Conservation (phyloP, 768 basidiomycete species). For the Naganishia onofrii region DNA sequence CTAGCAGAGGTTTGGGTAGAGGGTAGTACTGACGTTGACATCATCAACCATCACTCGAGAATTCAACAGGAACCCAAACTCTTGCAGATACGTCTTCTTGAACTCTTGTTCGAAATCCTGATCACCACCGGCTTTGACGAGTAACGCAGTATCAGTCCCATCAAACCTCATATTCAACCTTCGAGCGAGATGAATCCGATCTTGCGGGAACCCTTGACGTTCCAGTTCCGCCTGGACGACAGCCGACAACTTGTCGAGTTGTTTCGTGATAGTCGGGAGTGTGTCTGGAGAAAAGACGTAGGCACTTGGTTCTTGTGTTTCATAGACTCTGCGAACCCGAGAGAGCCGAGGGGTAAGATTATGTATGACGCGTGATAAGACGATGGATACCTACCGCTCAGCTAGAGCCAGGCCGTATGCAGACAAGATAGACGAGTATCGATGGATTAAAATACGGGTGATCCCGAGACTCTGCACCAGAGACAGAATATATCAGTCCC, state of each 20-base stretch:
- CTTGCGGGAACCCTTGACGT: slow-evolving; percentile 74
- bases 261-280: slow-evolving; percentile 59
- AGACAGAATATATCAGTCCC: not conserved
- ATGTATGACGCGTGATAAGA: not conserved
- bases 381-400: slow-evolving; percentile 38
- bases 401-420: slow-evolving; percentile 77
- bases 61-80: slow-evolving; percentile 89
- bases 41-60: slow-evolving; percentile 88
- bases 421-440: slow-evolving; percentile 87
- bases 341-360: too few species aligned
- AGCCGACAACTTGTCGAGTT: slow-evolving; percentile 67
- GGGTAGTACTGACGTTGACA: slow-evolving; percentile 63
- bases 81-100: slow-evolving; percentile 71
- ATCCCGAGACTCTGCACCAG: slow-evolving; percentile 28
- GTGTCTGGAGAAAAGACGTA: slow-evolving; percentile 66
- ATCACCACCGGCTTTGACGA: slow-evolving; percentile 63
- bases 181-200: slow-evolving; percentile 70
- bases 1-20: too few species aligned
- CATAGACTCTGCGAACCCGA: slow-evolving; percentile 63
- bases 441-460: slow-evolving; percentile 41
- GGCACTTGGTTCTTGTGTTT: slow-evolving; percentile 85
- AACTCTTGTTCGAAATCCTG: slow-evolving; percentile 80
- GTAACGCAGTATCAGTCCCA: slow-evolving; percentile 72
- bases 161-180: slow-evolving; percentile 54
- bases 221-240: slow-evolving; percentile 67